These are phyloP conservation scores for Petrea volubilis DNA, from an alignment of 257 asterid species.

Conservation along the genomic window DNA sequence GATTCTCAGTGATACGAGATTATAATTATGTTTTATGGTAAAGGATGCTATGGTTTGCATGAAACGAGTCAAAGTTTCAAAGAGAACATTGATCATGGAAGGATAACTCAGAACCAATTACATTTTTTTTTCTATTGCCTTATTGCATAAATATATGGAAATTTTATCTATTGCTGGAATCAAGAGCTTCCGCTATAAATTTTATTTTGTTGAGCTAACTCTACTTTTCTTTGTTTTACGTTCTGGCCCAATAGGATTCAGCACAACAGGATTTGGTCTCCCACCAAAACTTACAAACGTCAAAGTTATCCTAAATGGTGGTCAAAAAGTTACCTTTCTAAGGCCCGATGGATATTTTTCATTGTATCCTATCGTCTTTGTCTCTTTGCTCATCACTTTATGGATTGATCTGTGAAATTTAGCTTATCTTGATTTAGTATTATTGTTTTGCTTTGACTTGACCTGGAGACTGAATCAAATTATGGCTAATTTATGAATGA, in stretches of 20 bases:
- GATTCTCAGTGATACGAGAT: no score
- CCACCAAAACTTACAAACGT: constrained; percentile 74
- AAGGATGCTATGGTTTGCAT: background rate
- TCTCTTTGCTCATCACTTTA: constrained; percentile 7
- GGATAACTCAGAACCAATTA: background rate
- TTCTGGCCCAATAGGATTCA: constrained; percentile 50
- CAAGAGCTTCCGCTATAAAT: background rate
- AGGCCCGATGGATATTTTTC: constrained; percentile 97
- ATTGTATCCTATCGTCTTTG: constrained; percentile 72
- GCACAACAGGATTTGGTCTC: constrained; percentile 67
- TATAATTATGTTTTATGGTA: background rate
- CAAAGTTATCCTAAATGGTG: constrained; percentile 82
- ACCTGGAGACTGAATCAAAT: background rate
- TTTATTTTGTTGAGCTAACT: constrained; percentile 13
- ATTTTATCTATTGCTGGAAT: background rate
- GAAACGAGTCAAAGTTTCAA: background rate
- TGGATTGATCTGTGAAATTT: constrained; percentile 4
- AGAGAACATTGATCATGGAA: background rate
- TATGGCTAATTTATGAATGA: constrained; percentile 4
- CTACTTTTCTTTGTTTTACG: constrained; percentile 1
- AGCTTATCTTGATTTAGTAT: background rate
- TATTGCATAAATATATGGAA: background rate
- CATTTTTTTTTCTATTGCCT: background rate
- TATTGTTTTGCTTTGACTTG: constrained; percentile 3
- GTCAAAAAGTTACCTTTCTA: constrained; percentile 76